phyloP scores from a whole-genome alignment of 2,329 filamentous ascomycete species.

The Emmonsia crescens region DNA sequence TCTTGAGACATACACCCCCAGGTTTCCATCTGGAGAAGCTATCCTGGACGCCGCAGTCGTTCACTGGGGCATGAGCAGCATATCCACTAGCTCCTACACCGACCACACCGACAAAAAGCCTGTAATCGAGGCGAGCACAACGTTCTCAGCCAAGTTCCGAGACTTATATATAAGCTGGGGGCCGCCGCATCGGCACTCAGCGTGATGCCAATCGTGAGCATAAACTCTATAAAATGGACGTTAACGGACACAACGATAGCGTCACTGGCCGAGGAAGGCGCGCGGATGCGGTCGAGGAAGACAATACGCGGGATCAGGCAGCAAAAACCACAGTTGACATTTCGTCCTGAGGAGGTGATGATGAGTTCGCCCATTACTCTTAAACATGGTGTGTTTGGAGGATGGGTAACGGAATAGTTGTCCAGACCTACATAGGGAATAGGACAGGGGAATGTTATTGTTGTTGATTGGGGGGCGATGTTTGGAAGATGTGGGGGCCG shows the following conservation, averaged over 20 bases:
- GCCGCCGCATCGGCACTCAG: not conserved
- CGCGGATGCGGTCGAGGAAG: not conserved
- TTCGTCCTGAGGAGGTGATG: not conserved
- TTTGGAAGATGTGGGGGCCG: not conserved
- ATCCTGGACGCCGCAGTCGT: not conserved
- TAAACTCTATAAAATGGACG: not conserved
- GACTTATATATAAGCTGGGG: not conserved
- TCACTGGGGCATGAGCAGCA: not conserved
- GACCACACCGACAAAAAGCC: no score
- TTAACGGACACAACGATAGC: not conserved
- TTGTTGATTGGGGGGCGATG: not conserved
- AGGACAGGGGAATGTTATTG: not conserved
- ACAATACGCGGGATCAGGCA: not conserved
- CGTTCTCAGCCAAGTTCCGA: not conserved
- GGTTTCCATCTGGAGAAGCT: not conserved
- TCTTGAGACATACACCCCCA: not conserved
- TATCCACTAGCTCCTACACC: not conserved
- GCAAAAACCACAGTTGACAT: not conserved
- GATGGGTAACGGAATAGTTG: not conserved
- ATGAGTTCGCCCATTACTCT: not conserved
- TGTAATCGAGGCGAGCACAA: not conserved
- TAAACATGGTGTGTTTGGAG: not conserved
- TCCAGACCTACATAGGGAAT: not conserved
- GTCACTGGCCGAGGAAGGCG: not conserved
- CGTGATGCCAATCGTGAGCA: not conserved